Conservation (phyloP, 1,284 basidiomycete species). For the Schizophyllum commune region DNA sequence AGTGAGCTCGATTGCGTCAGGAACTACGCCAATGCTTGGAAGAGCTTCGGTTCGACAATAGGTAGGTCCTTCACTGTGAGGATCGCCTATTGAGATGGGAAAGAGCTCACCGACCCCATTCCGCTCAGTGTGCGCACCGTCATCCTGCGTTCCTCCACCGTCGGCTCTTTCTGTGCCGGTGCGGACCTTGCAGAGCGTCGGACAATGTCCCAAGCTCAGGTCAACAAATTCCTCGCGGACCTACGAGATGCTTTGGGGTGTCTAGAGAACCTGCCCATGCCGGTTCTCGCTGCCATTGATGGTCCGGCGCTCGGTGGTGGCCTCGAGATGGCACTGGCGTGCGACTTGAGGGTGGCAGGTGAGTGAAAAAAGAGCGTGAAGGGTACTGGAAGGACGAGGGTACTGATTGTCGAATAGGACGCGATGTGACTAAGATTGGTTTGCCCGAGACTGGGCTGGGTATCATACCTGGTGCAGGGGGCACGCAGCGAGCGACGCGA, state of each 20-base stretch:
- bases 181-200: constrained; percentile 86
- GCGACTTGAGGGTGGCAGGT: constrained; percentile 87
- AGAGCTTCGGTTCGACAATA: constrained; percentile 58
- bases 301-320: constrained; percentile 92
- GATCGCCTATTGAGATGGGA: no score
- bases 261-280: constrained; percentile 77
- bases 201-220: constrained; percentile 69
- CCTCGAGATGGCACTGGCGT: constrained; percentile 79
- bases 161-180: constrained; percentile 86
- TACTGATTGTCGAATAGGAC: constrained; percentile 20
- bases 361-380: no score
- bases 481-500: constrained; percentile 82
- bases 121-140: constrained; percentile 76
- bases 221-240: constrained; percentile 73
- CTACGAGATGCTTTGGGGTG: constrained; percentile 67
- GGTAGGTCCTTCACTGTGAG: no score
- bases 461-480: constrained; percentile 94
- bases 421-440: constrained; percentile 70
- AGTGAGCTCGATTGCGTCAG: no score
- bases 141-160: constrained; percentile 67
- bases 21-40: constrained; percentile 68
- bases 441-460: constrained; percentile 81
- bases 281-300: constrained; percentile 89
- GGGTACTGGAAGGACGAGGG: no score
- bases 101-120: no score